A percentile compares a stretch with the other conserved stretches of the same genome.
These are phyloP conservation scores for Suhomyces coccinellae DNA, from an alignment of 1,139 yeast species.

Conservation along the genomic window DNA sequence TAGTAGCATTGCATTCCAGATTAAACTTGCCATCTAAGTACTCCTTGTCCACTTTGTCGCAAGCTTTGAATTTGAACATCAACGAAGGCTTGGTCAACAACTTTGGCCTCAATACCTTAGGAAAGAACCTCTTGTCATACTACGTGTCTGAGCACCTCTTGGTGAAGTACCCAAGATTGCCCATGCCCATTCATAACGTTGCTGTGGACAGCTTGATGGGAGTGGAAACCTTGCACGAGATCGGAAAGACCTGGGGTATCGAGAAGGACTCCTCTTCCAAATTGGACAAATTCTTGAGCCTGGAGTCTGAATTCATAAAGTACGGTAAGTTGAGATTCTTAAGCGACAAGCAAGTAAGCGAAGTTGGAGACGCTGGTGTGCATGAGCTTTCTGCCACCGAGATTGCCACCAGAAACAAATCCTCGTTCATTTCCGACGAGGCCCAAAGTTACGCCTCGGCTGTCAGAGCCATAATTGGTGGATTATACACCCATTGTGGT, in stretches of 20 bases:
- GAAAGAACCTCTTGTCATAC: constrained; percentile 73
- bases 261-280: constrained; percentile 68
- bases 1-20: constrained; percentile 81
- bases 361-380: constrained; percentile 51
- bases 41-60: constrained; percentile 69
- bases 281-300: constrained; percentile 65
- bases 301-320: constrained; percentile 63
- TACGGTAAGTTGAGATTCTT: constrained; percentile 65
- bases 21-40: constrained; percentile 58
- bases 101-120: constrained; percentile 77
- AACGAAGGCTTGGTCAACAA: constrained; percentile 62
- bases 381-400: constrained; percentile 45
- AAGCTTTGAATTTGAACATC: constrained; percentile 58
- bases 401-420: constrained; percentile 16
- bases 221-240: constrained; percentile 56
- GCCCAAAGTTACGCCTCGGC: constrained; percentile 53
- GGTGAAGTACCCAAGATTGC: constrained; percentile 83
- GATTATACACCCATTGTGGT: constrained; percentile 66
- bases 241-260: constrained; percentile 87
- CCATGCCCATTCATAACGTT: constrained; percentile 70
- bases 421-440: constrained; percentile 30
- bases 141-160: constrained; percentile 74
- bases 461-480: constrained; percentile 73
- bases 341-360: constrained; percentile 34
- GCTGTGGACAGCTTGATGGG: constrained; percentile 77